Base-by-base conservation (phyloP, 805 yeast species). In the Candida piceae region DNA sequence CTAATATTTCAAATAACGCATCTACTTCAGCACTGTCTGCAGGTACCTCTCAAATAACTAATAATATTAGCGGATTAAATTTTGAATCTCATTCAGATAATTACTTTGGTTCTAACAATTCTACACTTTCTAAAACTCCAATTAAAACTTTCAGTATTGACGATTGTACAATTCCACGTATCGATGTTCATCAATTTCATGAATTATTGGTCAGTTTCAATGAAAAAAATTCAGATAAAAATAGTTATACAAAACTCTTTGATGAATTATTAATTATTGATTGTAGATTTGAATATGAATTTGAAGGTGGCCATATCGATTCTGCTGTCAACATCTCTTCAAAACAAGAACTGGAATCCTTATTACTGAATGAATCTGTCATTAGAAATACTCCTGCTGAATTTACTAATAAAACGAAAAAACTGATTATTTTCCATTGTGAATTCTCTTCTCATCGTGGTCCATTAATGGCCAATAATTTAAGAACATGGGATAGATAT, bases 221-320 rank as follows among this genome's bases (percentile, higher is more conserved):
- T 24, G 23, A 7, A 21, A 7, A 10, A 45, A 52, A 49, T 35
- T 9, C 52, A 52, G 19, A 66, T 64, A 30, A 39, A 10, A 44
- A 36, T 16, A 51, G 60, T 12, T 64, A 66, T 48, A 45, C 59
- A 12, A 58, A 69, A 16, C 63, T 63, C 34, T 87, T 79, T 51
- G 77, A 77, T 42, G 74, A 75, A 23, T 62, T 73, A 28, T 49
- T 74, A 7, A 65, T 93, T 13, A 67, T 93, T 8, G 98, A 93
- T 62, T 88, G 97, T 56, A 75, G 98, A 36, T 93, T 93, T 55
- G 86, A 80, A 50, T 90, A 90, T 64, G 98, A 93, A 61, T 93
- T 67, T 58, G 69, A 75, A 28, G 97, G 97, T 22, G 98, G 98
- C 20, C 98, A 93, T 60, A 86, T 93, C 32, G 74, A 70, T 32